Conservation (phyloP, 179 eudicot genomes). For the Monotropa hypopitys region DNA sequence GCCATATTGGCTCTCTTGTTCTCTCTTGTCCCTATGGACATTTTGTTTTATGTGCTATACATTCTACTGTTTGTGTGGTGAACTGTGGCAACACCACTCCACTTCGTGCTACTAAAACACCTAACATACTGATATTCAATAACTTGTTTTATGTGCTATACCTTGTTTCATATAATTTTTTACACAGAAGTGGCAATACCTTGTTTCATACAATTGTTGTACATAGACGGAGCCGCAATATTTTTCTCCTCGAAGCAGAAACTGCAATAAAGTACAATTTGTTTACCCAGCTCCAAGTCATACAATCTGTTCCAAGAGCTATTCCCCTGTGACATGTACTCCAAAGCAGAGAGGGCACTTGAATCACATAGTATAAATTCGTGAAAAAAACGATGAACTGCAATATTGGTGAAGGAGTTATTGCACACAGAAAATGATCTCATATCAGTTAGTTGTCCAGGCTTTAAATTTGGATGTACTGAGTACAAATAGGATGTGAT, state of each 20-base stretch:
- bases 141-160: too few species aligned
- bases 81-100: neutral
- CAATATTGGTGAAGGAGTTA: constrained; percentile 58
- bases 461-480: constrained; percentile 66
- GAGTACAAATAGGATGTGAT: constrained; percentile 86
- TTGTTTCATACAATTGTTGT: constrained; percentile 23
- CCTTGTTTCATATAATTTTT: too few species aligned
- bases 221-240: constrained; percentile 17
- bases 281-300: constrained; percentile 29
- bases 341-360: constrained; percentile 28
- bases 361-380: constrained; percentile 49
- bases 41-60: neutral
- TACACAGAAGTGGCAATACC: constrained; percentile 25
- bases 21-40: constrained; percentile 3
- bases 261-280: constrained; percentile 24
- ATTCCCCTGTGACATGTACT: constrained; percentile 35
- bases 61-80: constrained; percentile 3
- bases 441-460: constrained; percentile 93
- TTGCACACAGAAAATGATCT: constrained; percentile 77
- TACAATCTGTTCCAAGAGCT: constrained; percentile 32
- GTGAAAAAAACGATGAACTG: constrained; percentile 45
- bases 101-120: neutral
- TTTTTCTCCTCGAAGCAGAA: constrained; percentile 26
- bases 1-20: neutral
- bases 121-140: too few species aligned